Percentiles rank a stretch among this genome's conserved stretches.
Conservation (phyloP, 257 asterid genomes). For the Ilex asprella region DNA sequence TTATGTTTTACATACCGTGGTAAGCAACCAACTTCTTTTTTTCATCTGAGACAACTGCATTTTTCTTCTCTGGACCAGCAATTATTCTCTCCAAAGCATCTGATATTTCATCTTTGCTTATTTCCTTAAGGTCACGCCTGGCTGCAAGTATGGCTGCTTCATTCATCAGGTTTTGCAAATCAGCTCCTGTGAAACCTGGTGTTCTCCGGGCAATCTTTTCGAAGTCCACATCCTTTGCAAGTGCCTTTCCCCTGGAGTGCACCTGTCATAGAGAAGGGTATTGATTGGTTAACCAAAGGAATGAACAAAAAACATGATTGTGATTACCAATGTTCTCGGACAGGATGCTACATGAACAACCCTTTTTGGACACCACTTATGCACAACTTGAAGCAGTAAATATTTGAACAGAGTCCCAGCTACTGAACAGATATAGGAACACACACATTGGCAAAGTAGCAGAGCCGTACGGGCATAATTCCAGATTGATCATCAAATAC, state of each 20-base stretch:
- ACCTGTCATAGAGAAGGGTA: slow-evolving; percentile 32
- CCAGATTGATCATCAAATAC: too few relatives aligned
- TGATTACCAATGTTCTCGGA: too few relatives aligned
- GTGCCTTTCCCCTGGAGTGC: slow-evolving; percentile 94
- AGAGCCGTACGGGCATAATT: too few relatives aligned
- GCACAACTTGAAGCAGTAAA: too few relatives aligned
- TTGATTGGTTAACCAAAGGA: background rate
- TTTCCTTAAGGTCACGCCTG: slow-evolving; percentile 90
- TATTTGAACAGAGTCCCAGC: too few relatives aligned
- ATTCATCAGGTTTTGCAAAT: slow-evolving; percentile 95
- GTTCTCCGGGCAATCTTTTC: slow-evolving; percentile 93
- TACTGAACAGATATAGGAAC: too few relatives aligned
- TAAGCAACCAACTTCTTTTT: slow-evolving; percentile 92
- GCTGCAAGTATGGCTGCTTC: slow-evolving; percentile 99
- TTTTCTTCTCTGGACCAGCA: slow-evolving; percentile 99
- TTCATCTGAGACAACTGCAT: slow-evolving; percentile 96
- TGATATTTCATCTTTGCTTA: slow-evolving; percentile 95
- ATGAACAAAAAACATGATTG: background rate
- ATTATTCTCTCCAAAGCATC: slow-evolving; percentile 97
- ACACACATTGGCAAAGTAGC: too few relatives aligned
- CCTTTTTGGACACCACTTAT: too few relatives aligned
- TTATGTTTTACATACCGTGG: slow-evolving; percentile 42
- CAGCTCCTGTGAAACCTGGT: slow-evolving; percentile 99
- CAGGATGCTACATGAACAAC: too few relatives aligned
- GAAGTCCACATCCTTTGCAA: slow-evolving; percentile 94